Percentiles rank a stretch among this genome's conserved stretches.
Conservation (phyloP, 192 early-diverging fungal genomes). For the Endogone sp. region DNA sequence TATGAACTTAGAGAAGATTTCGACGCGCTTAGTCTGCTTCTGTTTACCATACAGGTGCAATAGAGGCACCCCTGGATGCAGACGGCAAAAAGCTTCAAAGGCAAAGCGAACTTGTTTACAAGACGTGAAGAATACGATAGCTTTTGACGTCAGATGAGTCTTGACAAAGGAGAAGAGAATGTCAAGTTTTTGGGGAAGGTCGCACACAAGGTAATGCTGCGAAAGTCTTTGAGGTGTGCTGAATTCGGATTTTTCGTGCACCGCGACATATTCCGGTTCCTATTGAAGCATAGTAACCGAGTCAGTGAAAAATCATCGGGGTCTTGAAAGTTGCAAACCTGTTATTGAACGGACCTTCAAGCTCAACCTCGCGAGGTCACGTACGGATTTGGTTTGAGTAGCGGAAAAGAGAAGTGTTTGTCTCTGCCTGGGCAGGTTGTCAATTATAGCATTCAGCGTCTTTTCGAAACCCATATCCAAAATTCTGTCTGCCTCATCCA, state of each 20-base stretch:
- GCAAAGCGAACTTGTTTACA: slow-evolving; percentile 97
- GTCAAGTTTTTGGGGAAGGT: slow-evolving; percentile 89
- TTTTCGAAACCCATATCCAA: slow-evolving; percentile 86
- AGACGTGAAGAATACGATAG: slow-evolving; percentile 90
- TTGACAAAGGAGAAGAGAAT: slow-evolving; percentile 93
- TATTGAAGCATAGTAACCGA: too few relatives aligned
- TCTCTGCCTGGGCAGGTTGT: slow-evolving; percentile 76
- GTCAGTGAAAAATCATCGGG: slow-evolving; percentile 12
- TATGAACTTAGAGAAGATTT: slow-evolving; percentile 91
- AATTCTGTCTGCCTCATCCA: slow-evolving; percentile 86
- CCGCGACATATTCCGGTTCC: slow-evolving; percentile 92
- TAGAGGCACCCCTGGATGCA: slow-evolving; percentile 89
- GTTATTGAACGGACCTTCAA: slow-evolving; percentile 47
- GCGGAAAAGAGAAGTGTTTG: slow-evolving; percentile 97
- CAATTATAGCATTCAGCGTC: slow-evolving; percentile 78
- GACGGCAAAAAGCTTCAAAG: slow-evolving; percentile 92
- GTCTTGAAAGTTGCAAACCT: slow-evolving; percentile 9
- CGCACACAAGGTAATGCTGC: slow-evolving; percentile 84
- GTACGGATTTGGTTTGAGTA: slow-evolving; percentile 95
- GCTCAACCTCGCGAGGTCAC: slow-evolving; percentile 88
- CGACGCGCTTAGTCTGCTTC: slow-evolving; percentile 90
- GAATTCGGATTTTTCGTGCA: slow-evolving; percentile 78
- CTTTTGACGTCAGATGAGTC: slow-evolving; percentile 87
- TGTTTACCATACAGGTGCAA: slow-evolving; percentile 96
- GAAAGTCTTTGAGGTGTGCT: slow-evolving; percentile 80